Base-by-base conservation (phyloP, 1,284 basidiomycete species). In the Ganoderma meredithae region DNA sequence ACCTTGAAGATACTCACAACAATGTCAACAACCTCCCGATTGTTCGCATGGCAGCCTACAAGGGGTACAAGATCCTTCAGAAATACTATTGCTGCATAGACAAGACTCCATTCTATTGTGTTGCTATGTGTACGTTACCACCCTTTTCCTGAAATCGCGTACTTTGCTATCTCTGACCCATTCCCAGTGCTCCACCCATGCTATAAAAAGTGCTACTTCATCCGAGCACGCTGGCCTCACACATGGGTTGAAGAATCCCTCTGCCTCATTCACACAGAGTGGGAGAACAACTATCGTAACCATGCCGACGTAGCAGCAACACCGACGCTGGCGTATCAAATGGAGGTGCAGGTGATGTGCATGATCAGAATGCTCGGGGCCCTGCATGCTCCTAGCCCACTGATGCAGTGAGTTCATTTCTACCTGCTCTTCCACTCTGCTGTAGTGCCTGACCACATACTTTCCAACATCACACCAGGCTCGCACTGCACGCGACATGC, bases 71-170 rank as follows among this genome's bases (percentile, higher is more conserved):
- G 7, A 76, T 75, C 0, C 66, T 81, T 7, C 77, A 80, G 64
- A 52, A 69, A n/a, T 79, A 80, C 66, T 79, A 80, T 60, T 43
- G 59, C 2, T 62, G 73, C 3, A 80, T 73, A 0, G 75, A 81
- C 66, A 55, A 72, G 22, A 78, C 73, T 9, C 62, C 64, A 22
- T 66, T 73, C 36, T 70, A 70, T 58, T 41, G 65, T 1, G 39
- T 63, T 25, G 69, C 66, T 0, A 66, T 70, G 63, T 33, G 65
- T 69, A 52, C 9, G 62, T 64, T 3, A 5, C n/a, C 1, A 1
- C 19, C 1, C 6, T 17, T 2, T 13, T 47, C 1, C 44, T 19
- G 2, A 2, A 47, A 2, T 47, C 1, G 13, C 44, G 19, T 47
- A 31, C 3, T 31, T 1, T 19, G 1, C 13, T n/a, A 13, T 40